A percentile compares a stretch with the other conserved stretches of the same genome.
Evolutionary conservation across 139 green algal species (phyloP).

Genomic region (Closterium sp.): DNA sequence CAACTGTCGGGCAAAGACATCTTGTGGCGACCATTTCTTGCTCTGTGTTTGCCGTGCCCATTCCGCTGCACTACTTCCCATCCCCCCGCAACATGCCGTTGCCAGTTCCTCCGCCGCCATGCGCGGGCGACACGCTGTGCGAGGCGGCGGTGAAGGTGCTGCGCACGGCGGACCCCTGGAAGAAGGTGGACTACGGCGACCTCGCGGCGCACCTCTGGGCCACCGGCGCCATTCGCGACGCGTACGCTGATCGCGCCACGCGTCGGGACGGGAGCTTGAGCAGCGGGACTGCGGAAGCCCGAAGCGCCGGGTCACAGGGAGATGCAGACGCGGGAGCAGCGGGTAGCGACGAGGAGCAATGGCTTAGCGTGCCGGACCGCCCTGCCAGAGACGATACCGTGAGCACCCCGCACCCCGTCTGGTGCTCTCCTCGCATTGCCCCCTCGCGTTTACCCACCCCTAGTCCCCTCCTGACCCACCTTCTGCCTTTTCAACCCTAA

Average conservation of each 20-base stretch:
- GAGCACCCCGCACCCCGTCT: not conserved
- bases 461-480: not conserved
- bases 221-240: not conserved
- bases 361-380: slow-evolving; percentile 1
- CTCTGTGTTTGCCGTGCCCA: too few relatives aligned
- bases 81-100: not conserved
- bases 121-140: slow-evolving; percentile 15
- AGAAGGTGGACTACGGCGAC: slow-evolving; percentile 17
- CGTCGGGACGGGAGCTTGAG: not conserved
- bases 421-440: slow-evolving; percentile 3
- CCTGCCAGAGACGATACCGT: slow-evolving; percentile 11
- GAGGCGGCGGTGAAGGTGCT: slow-evolving; percentile 35
- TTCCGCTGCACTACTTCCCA: too few relatives aligned
- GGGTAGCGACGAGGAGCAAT: slow-evolving; percentile 1
- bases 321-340: not conserved
- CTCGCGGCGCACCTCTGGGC: slow-evolving; percentile 20
- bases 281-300: not conserved
- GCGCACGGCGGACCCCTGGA: slow-evolving; percentile 19
- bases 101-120: not conserved
- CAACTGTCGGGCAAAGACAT: too few relatives aligned
- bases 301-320: not conserved
- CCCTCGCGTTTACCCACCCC: not conserved
- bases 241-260: slow-evolving; percentile 16
- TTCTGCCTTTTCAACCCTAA: not conserved
- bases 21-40: too few relatives aligned